Percentiles rank a stretch among this genome's conserved stretches.
Evolutionary conservation across 495 filamentous ascomycete genomes (phyloP).

Genomic region (Parmelia sp.): DNA sequence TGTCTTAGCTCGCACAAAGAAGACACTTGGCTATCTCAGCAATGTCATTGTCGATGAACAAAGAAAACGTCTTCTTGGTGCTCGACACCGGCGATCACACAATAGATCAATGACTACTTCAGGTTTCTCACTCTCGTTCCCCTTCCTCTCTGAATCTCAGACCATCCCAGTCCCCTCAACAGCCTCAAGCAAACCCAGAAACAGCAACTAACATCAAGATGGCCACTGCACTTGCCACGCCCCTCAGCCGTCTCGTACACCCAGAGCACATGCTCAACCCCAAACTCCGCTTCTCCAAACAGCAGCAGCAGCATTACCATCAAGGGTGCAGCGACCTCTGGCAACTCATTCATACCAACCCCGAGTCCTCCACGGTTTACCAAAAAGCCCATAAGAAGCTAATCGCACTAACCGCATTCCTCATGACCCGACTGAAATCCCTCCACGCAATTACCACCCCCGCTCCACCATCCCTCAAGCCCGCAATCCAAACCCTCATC

Average conservation of each 20-base stretch:
- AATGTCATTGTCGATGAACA: not conserved
- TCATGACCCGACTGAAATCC: not conserved
- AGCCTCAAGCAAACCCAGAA: not conserved
- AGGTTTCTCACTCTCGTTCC: not conserved
- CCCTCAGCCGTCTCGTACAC: not conserved
- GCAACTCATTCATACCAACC: not conserved
- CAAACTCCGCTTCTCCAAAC: not conserved
- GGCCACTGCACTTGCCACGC: not conserved
- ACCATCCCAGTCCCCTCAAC: not conserved
- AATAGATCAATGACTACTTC: not conserved
- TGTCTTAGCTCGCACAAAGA: not conserved
- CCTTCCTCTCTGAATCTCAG: not conserved
- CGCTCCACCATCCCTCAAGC: not conserved
- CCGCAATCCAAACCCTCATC: not conserved
- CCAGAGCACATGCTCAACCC: constrained; percentile 1
- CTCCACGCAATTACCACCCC: not conserved
- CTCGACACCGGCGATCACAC: not conserved
- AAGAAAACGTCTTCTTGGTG: not conserved
- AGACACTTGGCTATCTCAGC: not conserved
- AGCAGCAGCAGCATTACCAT: not conserved
- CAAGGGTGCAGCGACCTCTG: not conserved
- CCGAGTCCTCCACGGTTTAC: not conserved
- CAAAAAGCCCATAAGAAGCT: not conserved
- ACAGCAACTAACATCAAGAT: not conserved
- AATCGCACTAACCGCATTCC: not conserved